A percentile compares a stretch with the other conserved stretches of the same genome.
phyloP scores from a whole-genome alignment of 345 rosid species.

The Cochlearia excelsa region DNA sequence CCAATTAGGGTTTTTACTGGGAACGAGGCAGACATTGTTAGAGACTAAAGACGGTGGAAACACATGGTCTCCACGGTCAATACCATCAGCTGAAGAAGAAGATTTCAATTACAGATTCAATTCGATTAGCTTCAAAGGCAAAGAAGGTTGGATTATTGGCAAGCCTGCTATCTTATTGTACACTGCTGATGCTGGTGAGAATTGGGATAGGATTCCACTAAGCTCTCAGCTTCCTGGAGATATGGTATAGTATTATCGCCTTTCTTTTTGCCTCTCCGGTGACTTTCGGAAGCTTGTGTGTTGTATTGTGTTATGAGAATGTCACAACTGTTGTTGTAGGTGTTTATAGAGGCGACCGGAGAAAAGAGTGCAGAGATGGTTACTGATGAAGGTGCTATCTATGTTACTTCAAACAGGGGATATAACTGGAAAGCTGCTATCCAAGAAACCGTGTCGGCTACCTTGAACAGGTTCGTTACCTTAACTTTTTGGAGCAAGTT shows the following conservation, averaged over 20 bases:
- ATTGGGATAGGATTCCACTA: conserved; percentile 79
- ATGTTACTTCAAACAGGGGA: conserved; percentile 81
- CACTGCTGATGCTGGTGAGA: conserved; percentile 74
- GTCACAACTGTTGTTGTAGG: conserved; percentile 41
- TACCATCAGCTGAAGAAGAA: conserved; percentile 90
- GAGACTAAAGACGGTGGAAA: conserved; percentile 85
- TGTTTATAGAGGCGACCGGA: conserved; percentile 87
- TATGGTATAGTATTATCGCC: conserved; percentile 43
- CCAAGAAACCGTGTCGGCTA: conserved; percentile 93
- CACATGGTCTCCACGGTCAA: conserved; percentile 77
- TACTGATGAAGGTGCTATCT: conserved; percentile 92
- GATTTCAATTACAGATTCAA: conserved; percentile 95
- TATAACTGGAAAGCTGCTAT: conserved; percentile 95
- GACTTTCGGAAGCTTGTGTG: neutral
- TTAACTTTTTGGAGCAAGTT: neutral
- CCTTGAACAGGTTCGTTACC: conserved; percentile 72
- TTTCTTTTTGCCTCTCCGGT: no score
- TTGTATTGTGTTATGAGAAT: neutral
- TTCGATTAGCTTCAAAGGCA: conserved; percentile 78
- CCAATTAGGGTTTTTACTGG: conserved; percentile 64
- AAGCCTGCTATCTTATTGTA: conserved; percentile 86
- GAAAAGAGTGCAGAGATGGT: conserved; percentile 98
- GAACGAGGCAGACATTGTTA: conserved; percentile 85
- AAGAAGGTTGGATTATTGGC: conserved; percentile 96
- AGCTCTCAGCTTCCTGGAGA: conserved; percentile 96